These are phyloP conservation scores for Filobasidium wieringae DNA, from an alignment of 768 basidiomycete species.

Conservation along the genomic window DNA sequence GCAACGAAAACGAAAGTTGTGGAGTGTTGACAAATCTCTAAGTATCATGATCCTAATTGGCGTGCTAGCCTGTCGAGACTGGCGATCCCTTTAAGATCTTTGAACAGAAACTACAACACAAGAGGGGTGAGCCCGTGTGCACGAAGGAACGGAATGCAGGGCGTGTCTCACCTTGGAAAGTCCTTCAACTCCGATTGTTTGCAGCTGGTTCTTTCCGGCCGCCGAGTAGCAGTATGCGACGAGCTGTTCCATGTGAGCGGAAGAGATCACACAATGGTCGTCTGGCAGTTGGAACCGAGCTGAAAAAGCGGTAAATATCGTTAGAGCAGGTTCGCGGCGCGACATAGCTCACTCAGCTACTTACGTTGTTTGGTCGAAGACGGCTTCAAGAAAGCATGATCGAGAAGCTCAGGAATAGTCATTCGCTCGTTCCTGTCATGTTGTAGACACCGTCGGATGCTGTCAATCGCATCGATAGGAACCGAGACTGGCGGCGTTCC, in stretches of 20 bases:
- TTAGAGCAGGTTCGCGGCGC: too few species aligned
- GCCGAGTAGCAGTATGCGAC: neutral
- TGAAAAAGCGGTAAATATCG: too few species aligned
- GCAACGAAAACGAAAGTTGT: too few species aligned
- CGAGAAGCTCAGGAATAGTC: conserved; percentile 75
- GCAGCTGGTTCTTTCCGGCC: neutral
- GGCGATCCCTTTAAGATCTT: neutral
- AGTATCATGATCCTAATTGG: too few species aligned
- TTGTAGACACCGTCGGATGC: conserved; percentile 68
- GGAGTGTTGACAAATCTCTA: too few species aligned
- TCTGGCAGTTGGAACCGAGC: neutral
- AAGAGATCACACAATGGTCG: neutral
- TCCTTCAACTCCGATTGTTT: neutral
- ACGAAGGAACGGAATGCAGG: too few species aligned
- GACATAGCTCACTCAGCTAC: too few species aligned
- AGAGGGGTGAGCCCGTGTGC: too few species aligned
- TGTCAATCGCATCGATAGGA: conserved; percentile 61
- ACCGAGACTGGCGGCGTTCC: conserved; percentile 54
- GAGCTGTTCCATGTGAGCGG: neutral
- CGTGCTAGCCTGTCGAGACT: too few species aligned
- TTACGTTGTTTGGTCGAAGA: too few species aligned
- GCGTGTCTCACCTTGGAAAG: neutral
- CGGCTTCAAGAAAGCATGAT: conserved; percentile 59
- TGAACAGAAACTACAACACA: neutral
- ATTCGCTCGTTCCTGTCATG: conserved; percentile 71